These are phyloP conservation scores for Eucalyptus pauciflora DNA, from an alignment of 345 rosid species.

Conservation along the genomic window DNA sequence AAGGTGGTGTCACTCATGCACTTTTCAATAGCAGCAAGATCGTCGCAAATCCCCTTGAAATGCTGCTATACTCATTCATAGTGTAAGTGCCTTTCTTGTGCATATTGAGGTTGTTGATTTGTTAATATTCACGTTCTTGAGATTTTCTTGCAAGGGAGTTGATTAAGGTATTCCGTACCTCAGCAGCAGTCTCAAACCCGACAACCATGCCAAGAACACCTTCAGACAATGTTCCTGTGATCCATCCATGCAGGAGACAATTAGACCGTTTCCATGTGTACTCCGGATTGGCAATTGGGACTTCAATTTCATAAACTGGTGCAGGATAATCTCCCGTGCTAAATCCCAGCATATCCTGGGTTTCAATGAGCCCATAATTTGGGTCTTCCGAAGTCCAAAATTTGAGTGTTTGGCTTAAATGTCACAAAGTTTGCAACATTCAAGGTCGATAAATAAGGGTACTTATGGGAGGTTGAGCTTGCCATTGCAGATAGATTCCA, in stretches of 20 bases:
- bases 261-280: background rate
- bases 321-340: background rate
- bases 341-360: background rate
- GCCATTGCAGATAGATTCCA: background rate
- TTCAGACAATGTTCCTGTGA: background rate
- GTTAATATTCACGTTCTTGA: background rate
- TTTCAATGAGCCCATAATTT: background rate
- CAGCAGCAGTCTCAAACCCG: background rate
- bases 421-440: background rate
- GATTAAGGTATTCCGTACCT: background rate
- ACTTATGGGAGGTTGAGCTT: background rate
- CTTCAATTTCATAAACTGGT: background rate
- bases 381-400: background rate
- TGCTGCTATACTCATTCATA: background rate
- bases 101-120: background rate
- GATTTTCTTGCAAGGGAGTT: background rate
- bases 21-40: background rate
- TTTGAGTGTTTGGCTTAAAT: background rate
- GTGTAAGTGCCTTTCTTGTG: background rate
- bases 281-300: background rate
- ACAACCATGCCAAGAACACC: background rate
- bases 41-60: background rate
- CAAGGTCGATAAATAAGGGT: background rate
- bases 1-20: background rate
- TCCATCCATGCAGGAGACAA: background rate